A percentile compares a stretch with the other conserved stretches of the same genome.
Conservation (phyloP, 2,329 filamentous ascomycete genomes). For the Botrytis byssoidea region DNA sequence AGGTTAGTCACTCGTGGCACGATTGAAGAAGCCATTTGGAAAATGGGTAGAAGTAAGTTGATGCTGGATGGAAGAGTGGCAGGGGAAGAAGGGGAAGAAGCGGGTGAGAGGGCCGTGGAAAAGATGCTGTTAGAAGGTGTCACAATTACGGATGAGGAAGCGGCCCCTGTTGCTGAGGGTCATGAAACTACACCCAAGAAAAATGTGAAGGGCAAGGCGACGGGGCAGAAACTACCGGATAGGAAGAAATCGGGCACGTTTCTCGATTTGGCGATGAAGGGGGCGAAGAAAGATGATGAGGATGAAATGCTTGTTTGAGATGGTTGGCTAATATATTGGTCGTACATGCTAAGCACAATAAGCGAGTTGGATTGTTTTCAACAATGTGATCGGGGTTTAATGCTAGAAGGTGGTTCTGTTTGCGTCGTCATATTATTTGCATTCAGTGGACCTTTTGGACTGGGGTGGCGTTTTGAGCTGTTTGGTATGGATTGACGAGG, state of each 20-base stretch:
- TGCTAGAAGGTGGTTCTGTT: neutral
- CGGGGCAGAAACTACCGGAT: conserved; percentile 5
- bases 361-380: neutral
- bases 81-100: conserved; percentile 50
- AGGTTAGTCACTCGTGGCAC: conserved; percentile 77
- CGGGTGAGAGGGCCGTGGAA: conserved; percentile 32
- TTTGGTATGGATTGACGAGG: neutral
- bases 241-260: conserved; percentile 14
- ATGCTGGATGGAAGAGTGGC: conserved; percentile 77
- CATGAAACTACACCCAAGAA: neutral
- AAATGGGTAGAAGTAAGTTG: conserved; percentile 88
- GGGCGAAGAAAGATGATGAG: neutral
- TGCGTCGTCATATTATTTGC: neutral
- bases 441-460: neutral
- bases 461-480: neutral
- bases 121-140: conserved; percentile 37
- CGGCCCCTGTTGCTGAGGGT: conserved; percentile 20
- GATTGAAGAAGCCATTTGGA: conserved; percentile 91
- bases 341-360: neutral
- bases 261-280: conserved; percentile 20
- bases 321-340: neutral
- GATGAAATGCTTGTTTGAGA: conserved; percentile 20
- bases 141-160: conserved; percentile 20
- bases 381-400: neutral
- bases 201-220: conserved; percentile 16